These are phyloP conservation scores for Trichophyton rubrum DNA, from an alignment of 2,329 filamentous ascomycete genomes.

Conservation along the genomic window DNA sequence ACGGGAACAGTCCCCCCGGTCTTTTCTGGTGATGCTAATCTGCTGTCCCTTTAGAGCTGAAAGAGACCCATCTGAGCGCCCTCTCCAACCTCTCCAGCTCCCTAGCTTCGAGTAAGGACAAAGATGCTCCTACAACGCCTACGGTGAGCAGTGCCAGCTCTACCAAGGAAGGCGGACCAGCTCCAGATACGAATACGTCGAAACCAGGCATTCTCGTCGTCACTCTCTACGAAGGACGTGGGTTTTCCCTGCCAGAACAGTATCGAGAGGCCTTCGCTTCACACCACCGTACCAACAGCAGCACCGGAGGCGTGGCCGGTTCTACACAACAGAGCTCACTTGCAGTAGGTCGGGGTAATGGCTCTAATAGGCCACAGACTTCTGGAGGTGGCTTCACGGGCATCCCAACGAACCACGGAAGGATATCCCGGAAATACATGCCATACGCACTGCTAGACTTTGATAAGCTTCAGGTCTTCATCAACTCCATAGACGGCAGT, in stretches of 20 bases:
- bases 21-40: neutral
- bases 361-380: neutral
- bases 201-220: neutral
- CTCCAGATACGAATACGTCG: neutral
- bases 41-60: neutral
- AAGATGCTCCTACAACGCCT: neutral
- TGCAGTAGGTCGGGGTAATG: neutral
- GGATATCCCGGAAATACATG: conserved; percentile 91
- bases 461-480: conserved; percentile 96
- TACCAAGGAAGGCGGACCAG: neutral
- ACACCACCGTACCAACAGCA: neutral
- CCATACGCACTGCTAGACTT: conserved; percentile 96
- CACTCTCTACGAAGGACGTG: neutral
- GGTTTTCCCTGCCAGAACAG: neutral
- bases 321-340: neutral
- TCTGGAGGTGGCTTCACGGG: neutral
- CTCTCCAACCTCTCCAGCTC: conserved; percentile 2
- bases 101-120: neutral
- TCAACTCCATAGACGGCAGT: conserved; percentile 88
- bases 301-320: neutral
- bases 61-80: conserved; percentile 1
- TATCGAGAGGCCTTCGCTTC: neutral
- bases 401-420: conserved; percentile 75
- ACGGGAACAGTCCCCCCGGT: neutral
- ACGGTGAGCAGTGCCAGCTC: neutral